Evolutionary conservation across 202 grass and related monocot species (phyloP).

Genomic region (Hordeum pubiflorum): DNA sequence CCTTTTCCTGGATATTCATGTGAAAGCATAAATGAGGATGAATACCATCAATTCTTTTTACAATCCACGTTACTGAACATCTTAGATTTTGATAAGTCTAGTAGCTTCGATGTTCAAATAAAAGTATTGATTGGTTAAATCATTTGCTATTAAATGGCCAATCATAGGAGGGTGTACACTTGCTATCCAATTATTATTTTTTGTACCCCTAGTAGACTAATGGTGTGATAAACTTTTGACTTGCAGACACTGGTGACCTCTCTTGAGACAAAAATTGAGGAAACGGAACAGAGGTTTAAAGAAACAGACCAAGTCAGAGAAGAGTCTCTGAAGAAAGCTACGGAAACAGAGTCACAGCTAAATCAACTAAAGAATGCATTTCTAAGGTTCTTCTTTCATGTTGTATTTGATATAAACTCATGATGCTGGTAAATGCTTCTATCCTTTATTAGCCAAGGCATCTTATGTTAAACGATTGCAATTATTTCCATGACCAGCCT

Average conservation of each 20-base stretch:
- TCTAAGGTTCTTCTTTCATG: constrained; percentile 55
- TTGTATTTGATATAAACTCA: constrained; percentile 14
- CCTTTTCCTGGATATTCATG: neutral
- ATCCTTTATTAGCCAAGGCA: neutral
- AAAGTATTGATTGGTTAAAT: neutral
- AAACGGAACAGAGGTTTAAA: constrained; percentile 81
- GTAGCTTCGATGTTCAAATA: neutral
- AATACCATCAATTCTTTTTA: neutral
- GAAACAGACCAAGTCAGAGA: constrained; percentile 50
- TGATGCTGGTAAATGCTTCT: constrained; percentile 19
- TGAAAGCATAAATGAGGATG: constrained; percentile 6
- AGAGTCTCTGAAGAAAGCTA: constrained; percentile 53
- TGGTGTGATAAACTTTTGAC: neutral
- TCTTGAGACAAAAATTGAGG: constrained; percentile 71
- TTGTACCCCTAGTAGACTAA: neutral
- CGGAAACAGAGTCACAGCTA: constrained; percentile 63
- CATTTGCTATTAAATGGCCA: neutral
- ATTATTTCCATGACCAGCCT: constrained; percentile 50
- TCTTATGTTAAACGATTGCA: constrained; percentile 22
- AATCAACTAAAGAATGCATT: constrained; percentile 64
- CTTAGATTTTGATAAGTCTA: neutral
- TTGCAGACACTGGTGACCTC: constrained; percentile 57
- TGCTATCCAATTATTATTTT: constrained; percentile 13
- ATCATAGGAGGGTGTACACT: neutral
- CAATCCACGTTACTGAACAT: neutral